Evolutionary conservation across 2,329 filamentous ascomycete genomes (phyloP), one percentile per base, ranked within the genome.

Genomic region (Macrophomina phaseolina): DNA sequence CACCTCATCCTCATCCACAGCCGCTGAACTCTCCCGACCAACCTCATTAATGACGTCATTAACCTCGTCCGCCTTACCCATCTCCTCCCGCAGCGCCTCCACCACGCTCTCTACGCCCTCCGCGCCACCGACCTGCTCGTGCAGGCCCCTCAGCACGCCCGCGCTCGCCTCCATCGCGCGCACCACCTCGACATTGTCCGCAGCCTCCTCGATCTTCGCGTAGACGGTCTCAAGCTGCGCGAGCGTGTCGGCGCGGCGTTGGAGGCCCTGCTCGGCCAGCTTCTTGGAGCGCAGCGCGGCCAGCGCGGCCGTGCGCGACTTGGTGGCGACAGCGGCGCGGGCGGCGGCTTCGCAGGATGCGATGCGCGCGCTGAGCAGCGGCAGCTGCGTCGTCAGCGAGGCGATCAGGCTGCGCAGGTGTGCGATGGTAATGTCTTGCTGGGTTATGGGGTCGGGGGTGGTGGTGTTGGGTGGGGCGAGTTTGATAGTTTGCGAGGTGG

Each of bases 231-330:
- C 93, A 1, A 99, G 85, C 78, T 97, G 93, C 49, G 84, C 82
- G 2, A 97, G 85, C 0, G 91, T 91, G 8, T 89, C 88, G 36
- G 90, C 87, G 12, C 94, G 89, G 70, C 89, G 87, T 36, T 87
- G 82, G 0, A 98, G 84, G 11, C 89, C 91, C 2, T 86, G 82
- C 77, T 97, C 93, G 34, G 91, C 89, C 7, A 91, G 81, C 77
- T 95, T 97, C 81, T 93, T 97, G 5, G 89, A 91, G 62, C 90
- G 90, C 12, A 99, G 85, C 0, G 92, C 89, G 0, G 91, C 90
- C 38, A 94, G 85, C 9, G 94, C 95, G 0, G 89, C 94, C 7
- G 36, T 16, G 28, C 51, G 48, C 23, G 55, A 45, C 38, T 94
- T 92, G 53, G 85, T 85, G 4, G 82, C 81, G 0, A 97, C 87